These are phyloP conservation scores for Oryza meyeriana DNA, from an alignment of 176 grass and related monocot species.

Conservation along the genomic window DNA sequence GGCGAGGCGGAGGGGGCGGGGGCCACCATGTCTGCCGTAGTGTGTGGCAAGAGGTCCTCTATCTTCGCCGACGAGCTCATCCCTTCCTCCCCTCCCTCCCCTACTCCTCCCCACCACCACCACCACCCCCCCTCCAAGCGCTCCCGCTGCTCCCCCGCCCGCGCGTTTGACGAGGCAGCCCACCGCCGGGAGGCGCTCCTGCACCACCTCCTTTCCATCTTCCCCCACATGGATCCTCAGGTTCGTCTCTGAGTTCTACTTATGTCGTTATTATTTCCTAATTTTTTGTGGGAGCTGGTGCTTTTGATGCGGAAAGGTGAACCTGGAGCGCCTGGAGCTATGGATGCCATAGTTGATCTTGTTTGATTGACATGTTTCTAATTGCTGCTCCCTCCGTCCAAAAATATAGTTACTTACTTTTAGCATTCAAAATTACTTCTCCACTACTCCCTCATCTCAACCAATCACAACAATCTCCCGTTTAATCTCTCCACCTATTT, in stretches of 20 bases:
- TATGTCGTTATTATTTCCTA: background rate
- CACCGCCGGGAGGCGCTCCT: slow-evolving; percentile 43
- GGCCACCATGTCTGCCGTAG: slow-evolving; percentile 96
- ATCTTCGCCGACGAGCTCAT: slow-evolving; percentile 81
- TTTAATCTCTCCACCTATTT: too few species aligned
- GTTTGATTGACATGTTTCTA: background rate
- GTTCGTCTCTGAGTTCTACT: slow-evolving; percentile 9
- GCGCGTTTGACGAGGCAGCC: slow-evolving; percentile 36
- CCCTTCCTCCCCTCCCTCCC: slow-evolving; percentile 47
- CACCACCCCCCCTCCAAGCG: slow-evolving; percentile 45
- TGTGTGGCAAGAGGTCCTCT: slow-evolving; percentile 97
- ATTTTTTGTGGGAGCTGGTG: background rate
- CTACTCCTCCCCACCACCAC: slow-evolving; percentile 36
- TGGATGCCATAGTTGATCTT: background rate
- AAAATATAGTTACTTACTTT: too few species aligned
- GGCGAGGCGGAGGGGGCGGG: slow-evolving; percentile 15
- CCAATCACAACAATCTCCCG: too few species aligned
- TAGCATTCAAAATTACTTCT: too few species aligned
- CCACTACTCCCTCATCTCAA: too few species aligned
- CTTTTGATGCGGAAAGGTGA: background rate
- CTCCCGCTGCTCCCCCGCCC: slow-evolving; percentile 57
- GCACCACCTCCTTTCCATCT: slow-evolving; percentile 50
- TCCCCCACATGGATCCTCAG: slow-evolving; percentile 84
- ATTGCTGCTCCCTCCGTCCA: too few species aligned
- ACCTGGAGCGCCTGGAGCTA: background rate